Evolutionary conservation across 2,329 filamentous ascomycete genomes (phyloP), one percentile per base, ranked within the genome.

Genomic region (Aureobasidium sp.): DNA sequence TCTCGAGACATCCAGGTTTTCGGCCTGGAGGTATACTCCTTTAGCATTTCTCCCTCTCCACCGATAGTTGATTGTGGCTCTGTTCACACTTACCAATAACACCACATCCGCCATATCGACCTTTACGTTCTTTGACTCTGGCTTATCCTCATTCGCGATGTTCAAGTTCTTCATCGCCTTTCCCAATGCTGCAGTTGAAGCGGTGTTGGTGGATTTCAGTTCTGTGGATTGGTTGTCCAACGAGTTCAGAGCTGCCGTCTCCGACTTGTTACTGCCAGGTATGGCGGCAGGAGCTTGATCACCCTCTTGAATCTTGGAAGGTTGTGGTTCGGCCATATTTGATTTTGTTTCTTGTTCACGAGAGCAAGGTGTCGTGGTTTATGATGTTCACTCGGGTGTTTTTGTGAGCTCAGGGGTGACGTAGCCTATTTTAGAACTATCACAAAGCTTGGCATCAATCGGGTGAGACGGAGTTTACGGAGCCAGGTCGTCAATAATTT

Each of bases 1-100:
- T 73, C 90, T 91, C 1, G 83, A 75, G 39, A 93, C 71, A 64
- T 93, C 89, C 36, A 92, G 79, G 71, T 92, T 82, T 52, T 89
- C 84, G 13, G 88, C 79, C 85, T 86, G 47, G n/a, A 2, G 29
- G 13, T 2, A 64, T 69, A 48, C 68, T 65, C 59, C 60, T 29
- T 54, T 11, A 37, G 25, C 11, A 39, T 39, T 8, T 6, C 8
- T 13, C 5, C 21, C 21, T 6, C 8, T 11, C 16, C 36, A n/a
- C 5, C 36, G 27, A 37, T 21, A 15, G 6, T 2, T 5, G 3
- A 36, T 10, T 16, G 8, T 36, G 10, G 32, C 32, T 34, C 34
- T 37, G 16, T 10, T n/a, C 15, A 27, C 11, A 77, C 84, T 66
- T 71, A 89, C 87, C 72, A 93, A 71, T 54, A 93, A 74, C 5